Evolutionary conservation across 2,329 filamentous ascomycete species (phyloP).

Genomic region (Aureobasidium sp.): DNA sequence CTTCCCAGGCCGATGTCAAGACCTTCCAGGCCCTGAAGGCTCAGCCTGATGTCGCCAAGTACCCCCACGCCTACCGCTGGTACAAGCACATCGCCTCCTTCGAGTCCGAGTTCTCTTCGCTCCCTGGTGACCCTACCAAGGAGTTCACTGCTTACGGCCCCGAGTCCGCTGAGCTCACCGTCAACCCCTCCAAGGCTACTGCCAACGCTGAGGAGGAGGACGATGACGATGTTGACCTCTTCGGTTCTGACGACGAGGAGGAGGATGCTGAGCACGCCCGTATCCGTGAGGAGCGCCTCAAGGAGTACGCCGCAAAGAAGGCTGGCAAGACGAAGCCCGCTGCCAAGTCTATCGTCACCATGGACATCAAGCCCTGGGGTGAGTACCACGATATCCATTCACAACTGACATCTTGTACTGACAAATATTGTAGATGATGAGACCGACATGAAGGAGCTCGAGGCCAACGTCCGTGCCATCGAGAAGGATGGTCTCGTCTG

Average conservation of each 20-base stretch:
- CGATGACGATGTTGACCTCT: slow-evolving; percentile 85
- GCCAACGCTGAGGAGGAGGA: slow-evolving; percentile 59
- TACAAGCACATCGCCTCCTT: slow-evolving; percentile 97
- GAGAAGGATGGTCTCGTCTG: slow-evolving; percentile 92
- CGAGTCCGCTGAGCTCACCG: slow-evolving; percentile 65
- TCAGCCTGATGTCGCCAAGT: slow-evolving; percentile 74
- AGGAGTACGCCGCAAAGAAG: slow-evolving; percentile 96
- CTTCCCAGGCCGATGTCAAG: slow-evolving; percentile 93
- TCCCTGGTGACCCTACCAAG: slow-evolving; percentile 86
- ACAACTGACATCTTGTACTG: slow-evolving; percentile 18
- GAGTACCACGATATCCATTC: slow-evolving; percentile 38
- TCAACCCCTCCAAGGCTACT: slow-evolving; percentile 81
- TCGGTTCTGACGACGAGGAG: slow-evolving; percentile 89
- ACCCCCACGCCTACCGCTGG: slow-evolving; percentile 92
- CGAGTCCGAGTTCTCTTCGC: slow-evolving; percentile 83
- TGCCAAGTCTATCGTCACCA: slow-evolving; percentile 91
- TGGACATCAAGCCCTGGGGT: slow-evolving; percentile 99
- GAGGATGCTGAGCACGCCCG: slow-evolving; percentile 81
- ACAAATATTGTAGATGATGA: slow-evolving; percentile 61
- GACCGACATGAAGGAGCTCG: slow-evolving; percentile 80
- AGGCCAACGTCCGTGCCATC: slow-evolving; percentile 72
- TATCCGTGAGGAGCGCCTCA: slow-evolving; percentile 82
- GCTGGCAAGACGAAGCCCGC: slow-evolving; percentile 81
- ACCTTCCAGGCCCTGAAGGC: slow-evolving; percentile 82
- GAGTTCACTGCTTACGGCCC: slow-evolving; percentile 87